Conservation (phyloP, 2,329 filamentous ascomycete species). For the Didymellaceae sp. region DNA sequence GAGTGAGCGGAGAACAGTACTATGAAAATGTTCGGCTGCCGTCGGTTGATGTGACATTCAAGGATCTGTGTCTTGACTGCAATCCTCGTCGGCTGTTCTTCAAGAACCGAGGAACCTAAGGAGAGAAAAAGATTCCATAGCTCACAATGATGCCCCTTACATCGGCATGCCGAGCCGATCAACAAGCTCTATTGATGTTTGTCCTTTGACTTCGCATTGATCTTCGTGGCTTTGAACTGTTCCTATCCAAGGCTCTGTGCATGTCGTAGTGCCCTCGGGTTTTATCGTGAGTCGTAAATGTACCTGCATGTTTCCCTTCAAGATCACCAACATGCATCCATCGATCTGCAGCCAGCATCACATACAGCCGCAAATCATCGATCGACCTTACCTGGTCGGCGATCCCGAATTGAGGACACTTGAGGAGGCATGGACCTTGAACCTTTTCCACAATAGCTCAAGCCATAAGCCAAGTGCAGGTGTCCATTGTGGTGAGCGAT, state of each 20-base stretch:
- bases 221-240: not conserved
- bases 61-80: not conserved
- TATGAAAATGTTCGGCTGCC: not conserved
- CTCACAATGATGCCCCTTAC: slow-evolving; percentile 4
- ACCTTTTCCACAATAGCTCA: slow-evolving; percentile 2
- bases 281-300: not conserved
- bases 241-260: not conserved
- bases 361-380: not conserved
- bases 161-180: not conserved
- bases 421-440: slow-evolving; percentile 6
- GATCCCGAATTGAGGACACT: slow-evolving; percentile 10
- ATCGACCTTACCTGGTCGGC: slow-evolving; percentile 8
- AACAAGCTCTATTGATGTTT: not conserved
- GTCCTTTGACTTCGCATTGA: not conserved
- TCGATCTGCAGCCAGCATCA: slow-evolving; percentile 13
- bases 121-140: not conserved
- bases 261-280: not conserved
- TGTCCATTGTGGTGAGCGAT: slow-evolving; percentile 3
- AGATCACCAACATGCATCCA: not conserved
- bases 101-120: not conserved
- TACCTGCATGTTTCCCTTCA: not conserved
- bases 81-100: not conserved
- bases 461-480: slow-evolving; percentile 3
- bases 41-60: not conserved
- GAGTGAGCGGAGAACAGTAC: not conserved